Evolutionary conservation across 148 eudicot genomes (phyloP), one percentile per base, ranked within the genome.

Genomic region (Polygonum aviculare): DNA sequence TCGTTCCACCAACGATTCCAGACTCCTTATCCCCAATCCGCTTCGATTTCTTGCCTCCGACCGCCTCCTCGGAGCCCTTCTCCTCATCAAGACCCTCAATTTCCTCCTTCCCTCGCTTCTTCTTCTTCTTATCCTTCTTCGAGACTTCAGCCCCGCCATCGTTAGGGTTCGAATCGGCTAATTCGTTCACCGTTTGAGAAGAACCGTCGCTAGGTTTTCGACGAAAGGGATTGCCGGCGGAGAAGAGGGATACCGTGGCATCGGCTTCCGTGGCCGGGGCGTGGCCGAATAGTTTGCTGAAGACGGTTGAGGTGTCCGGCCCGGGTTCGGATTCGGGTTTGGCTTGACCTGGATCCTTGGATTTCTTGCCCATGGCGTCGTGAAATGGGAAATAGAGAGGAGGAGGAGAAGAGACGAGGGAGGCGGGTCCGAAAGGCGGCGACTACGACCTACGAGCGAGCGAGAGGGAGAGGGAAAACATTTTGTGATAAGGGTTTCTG

Each of bases 211-310:
- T 72, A 48, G 85, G 84, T 73, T 86, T 87, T 72, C 91, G 76
- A 0, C 87, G 83, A 69, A 92, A 92, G 2, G 97, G 94, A 60
- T 90, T 92, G 4, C 79, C 39, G 22, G 80, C 85, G 12, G 97
- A 88, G 82, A 92, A 92, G 36, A 92, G 59, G 16, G 92, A 80
- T 70, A 19, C 72, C 7, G 81, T 16, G 35, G 77, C 39, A 12
- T 80, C 78, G n/a, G 47, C 21, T 60, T 84, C 87, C 22, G 74
- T 76, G 35, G 77, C 39, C 77, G 81, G 39, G 39, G 72, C 44
- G 5, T 67, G 80, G 10, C 92, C 93, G 75, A 93, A 88, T 1
- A 91, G 74, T 81, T 91, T 78, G 77, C 78, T 77, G 81, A 93
- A 83, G 36, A 91, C 79, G 72, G 77, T 80, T 65, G 87, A 73